Percentiles rank a stretch among this genome's conserved stretches.
phyloP scores from a whole-genome alignment of 495 filamentous ascomycete species.

The Neurospora sp. region DNA sequence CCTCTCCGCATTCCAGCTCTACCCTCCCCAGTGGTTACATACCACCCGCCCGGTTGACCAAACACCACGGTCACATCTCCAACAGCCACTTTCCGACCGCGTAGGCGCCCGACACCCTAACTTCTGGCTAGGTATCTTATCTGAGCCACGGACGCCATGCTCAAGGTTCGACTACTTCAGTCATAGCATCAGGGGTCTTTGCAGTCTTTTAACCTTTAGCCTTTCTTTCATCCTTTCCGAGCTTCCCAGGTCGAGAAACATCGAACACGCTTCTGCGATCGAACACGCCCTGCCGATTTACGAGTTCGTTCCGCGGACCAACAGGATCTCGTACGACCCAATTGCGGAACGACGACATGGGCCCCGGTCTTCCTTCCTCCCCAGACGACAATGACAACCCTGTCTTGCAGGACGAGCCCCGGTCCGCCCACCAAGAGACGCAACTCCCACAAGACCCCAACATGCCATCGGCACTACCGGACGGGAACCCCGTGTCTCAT shows the following conservation, averaged over 20 bases:
- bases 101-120: not conserved
- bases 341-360: conserved; percentile 4
- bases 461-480: not conserved
- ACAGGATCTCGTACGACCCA: not conserved
- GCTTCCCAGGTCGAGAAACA: not conserved
- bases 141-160: not conserved
- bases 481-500: not conserved
- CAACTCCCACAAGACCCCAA: not conserved
- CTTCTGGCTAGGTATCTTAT: not conserved
- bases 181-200: not conserved
- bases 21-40: not conserved
- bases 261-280: not conserved
- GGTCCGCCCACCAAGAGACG: not conserved
- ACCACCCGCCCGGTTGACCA: not conserved
- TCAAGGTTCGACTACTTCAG: not conserved
- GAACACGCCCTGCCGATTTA: not conserved
- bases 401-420: not conserved
- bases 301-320: not conserved
- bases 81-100: not conserved
- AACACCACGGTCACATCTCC: not conserved
- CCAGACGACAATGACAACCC: not conserved
- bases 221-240: not conserved
- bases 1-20: not conserved
- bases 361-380: not conserved
- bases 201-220: not conserved